phyloP scores from a whole-genome alignment of 2,329 filamentous ascomycete genomes.

The Myriangium duriaei region DNA sequence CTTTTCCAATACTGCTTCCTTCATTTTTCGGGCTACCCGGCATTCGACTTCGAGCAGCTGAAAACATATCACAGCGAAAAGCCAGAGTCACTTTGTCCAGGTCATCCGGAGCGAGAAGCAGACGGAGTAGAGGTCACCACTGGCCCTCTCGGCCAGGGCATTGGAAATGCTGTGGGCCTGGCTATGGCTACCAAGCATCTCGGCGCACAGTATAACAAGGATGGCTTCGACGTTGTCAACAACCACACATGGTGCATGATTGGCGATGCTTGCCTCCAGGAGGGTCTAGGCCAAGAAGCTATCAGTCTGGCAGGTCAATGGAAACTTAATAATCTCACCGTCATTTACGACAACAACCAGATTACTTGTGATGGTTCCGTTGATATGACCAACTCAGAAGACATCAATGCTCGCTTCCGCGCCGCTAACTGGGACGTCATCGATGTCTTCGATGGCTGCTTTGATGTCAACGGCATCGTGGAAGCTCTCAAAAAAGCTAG shows the following conservation, averaged over 20 bases:
- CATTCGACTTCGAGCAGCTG: constrained; percentile 45
- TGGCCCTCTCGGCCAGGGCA: constrained; percentile 45
- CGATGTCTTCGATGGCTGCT: constrained; percentile 41
- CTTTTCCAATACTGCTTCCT: constrained; percentile 45
- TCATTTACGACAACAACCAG: constrained; percentile 50
- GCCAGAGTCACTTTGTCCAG: constrained; percentile 38
- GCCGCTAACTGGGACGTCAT: constrained; percentile 44
- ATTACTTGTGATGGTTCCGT: constrained; percentile 46
- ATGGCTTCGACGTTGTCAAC: constrained; percentile 35
- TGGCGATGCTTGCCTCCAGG: constrained; percentile 46
- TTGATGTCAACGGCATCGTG: constrained; percentile 39
- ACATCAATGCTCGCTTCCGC: constrained; percentile 45
- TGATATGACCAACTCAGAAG: constrained; percentile 41
- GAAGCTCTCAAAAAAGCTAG: constrained; percentile 30
- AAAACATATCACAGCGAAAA: constrained; percentile 41
- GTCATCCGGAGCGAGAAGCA: constrained; percentile 41
- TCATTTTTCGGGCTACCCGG: constrained; percentile 40
- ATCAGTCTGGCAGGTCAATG: constrained; percentile 45
- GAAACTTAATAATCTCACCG: constrained; percentile 42
- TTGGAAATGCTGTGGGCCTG: constrained; percentile 48
- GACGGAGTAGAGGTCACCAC: constrained; percentile 49
- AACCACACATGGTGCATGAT: constrained; percentile 45
- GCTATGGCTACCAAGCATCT: constrained; percentile 47
- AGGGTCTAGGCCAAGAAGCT: constrained; percentile 46
- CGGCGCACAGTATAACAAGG: constrained; percentile 41